A percentile compares a stretch with the other conserved stretches of the same genome.
These are phyloP conservation scores for Tagetes erecta DNA, from an alignment of 129 eudicot genomes.

Conservation along the genomic window DNA sequence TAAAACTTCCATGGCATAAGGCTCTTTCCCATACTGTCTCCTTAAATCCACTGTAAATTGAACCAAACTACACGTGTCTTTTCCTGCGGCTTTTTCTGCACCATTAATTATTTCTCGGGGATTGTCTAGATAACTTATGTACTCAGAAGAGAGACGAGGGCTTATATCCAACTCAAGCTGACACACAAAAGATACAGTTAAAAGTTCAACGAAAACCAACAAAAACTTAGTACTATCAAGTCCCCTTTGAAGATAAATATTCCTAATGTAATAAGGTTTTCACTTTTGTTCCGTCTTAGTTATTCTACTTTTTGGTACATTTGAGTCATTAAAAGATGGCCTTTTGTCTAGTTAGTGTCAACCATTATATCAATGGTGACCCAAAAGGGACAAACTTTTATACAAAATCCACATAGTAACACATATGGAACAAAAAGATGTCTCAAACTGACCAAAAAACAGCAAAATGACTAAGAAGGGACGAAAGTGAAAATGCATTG, in stretches of 20 bases:
- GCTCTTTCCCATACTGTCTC: slow-evolving; percentile 88
- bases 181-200: slow-evolving; percentile 16
- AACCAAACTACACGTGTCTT: slow-evolving; percentile 69
- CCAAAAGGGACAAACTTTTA: no score
- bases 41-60: slow-evolving; percentile 76
- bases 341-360: neutral
- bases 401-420: neutral
- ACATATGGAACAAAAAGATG: neutral
- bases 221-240: neutral
- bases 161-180: slow-evolving; percentile 86
- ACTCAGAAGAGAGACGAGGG: slow-evolving; percentile 91
- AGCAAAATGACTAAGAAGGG: neutral
- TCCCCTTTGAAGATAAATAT: neutral
- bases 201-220: neutral
- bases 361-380: neutral
- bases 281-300: neutral
- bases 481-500: neutral
- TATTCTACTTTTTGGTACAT: neutral
- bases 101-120: slow-evolving; percentile 76
- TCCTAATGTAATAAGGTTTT: neutral
- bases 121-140: slow-evolving; percentile 87
- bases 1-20: slow-evolving; percentile 88
- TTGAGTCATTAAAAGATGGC: neutral
- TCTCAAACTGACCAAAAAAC: neutral
- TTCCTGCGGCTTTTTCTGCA: slow-evolving; percentile 86